A percentile compares a stretch with the other conserved stretches of the same genome.
phyloP scores from a whole-genome alignment of 129 eudicot genomes.

The Escallonia rubra region DNA sequence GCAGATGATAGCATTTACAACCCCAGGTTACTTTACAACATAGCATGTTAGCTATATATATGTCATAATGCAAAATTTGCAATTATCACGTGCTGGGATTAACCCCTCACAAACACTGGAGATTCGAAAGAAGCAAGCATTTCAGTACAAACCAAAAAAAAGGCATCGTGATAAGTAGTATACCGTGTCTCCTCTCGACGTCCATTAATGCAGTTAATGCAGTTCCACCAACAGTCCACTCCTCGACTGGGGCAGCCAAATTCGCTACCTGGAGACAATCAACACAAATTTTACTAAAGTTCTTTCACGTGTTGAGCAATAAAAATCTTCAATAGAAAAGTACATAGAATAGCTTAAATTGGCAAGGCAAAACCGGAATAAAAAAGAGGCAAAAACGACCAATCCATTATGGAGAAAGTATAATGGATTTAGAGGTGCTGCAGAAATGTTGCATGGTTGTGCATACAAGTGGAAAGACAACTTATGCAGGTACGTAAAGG shows the following conservation, averaged over 20 bases:
- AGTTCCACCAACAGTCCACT: constrained; percentile 99
- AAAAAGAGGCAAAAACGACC: no score
- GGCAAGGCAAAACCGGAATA: no score
- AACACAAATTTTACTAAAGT: not conserved
- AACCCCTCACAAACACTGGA: not conserved
- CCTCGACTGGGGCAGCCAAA: constrained; percentile 92
- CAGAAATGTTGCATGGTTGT: no score
- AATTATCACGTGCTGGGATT: not conserved
- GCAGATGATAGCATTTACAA: no score
- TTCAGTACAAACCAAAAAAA: no score
- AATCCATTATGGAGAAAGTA: no score
- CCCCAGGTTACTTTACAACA: not conserved
- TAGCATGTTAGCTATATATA: not conserved
- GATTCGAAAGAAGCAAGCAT: no score
- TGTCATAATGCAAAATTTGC: not conserved
- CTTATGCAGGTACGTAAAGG: no score
- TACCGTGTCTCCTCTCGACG: constrained; percentile 99
- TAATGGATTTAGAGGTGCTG: no score
- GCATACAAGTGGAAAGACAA: no score
- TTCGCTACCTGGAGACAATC: constrained; percentile 63
- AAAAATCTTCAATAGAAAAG: not conserved
- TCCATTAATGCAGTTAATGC: constrained; percentile 94
- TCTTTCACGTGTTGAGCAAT: not conserved
- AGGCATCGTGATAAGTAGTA: not conserved
- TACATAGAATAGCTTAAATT: not conserved